Base-by-base conservation (phyloP, 2,329 filamentous ascomycete genomes). In the Fusarium newnesense region DNA sequence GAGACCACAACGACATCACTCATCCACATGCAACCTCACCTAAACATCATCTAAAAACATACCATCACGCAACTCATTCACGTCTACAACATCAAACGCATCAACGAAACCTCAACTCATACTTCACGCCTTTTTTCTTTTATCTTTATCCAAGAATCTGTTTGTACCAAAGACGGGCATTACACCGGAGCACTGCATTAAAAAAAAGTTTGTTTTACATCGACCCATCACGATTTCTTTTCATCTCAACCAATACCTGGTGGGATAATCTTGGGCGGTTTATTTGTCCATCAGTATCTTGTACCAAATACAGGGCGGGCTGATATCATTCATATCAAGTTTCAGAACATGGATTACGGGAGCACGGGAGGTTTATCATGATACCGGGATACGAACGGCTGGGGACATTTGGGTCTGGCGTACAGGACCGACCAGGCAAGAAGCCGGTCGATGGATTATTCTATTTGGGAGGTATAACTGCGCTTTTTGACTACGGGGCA, bases 141-240 rank as follows among this genome's bases (percentile, higher is more conserved):
- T 63, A 49, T 70, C 42, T 73, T 70, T 68, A 53, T 79, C 80
- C 47, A 75, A 70, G 69, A 76, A 73, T 75, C 28, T 79, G 75
- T 81, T 85, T 80, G 83, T 86, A 85, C 65, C 80, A 85, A 74
- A 84, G 77, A 83, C 80, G 80, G 83, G 84, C 85, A 85, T 85
- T 78, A 80, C 75, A 84, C 77, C 78, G 84, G 85, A 85, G 84
- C 83, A 85, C 81, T 84, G 84, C 84, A 85, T 86, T 83, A 83
- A 84, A 84, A 84, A 84, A 82, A 81, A 79, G 74, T 74, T 75
- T 77, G 67, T 72, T 74, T 75, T 76, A 73, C 58, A 69, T 70
- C 57, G 67, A 76, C 62, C 64, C 74, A 75, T 69, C 70, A 65
- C 69, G 67, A 75, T 69, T 74, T 66, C 66, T 66, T 59, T 72